phyloP scores from a whole-genome alignment of 2,329 filamentous ascomycete species.

The Cladosporium sp. region DNA sequence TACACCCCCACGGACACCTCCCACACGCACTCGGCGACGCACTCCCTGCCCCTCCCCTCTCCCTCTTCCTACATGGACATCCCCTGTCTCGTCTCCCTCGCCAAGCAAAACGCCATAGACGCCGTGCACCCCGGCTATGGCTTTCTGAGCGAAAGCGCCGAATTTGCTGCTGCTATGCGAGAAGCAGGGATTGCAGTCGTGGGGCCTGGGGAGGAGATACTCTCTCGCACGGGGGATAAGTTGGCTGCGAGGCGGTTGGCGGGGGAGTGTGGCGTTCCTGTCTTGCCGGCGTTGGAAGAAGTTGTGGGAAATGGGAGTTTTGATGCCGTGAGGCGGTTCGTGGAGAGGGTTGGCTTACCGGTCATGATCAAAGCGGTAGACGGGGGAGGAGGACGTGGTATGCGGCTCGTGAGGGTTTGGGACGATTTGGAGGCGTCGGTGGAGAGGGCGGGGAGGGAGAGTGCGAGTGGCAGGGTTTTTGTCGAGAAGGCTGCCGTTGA shows the following conservation, averaged over 20 bases:
- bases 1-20: conserved; percentile 53
- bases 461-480: conserved; percentile 55
- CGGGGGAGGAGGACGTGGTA: conserved; percentile 58
- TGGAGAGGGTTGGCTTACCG: conserved; percentile 50
- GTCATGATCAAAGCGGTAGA: conserved; percentile 64
- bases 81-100: conserved; percentile 44
- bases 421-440: conserved; percentile 44
- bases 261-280: conserved; percentile 48
- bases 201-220: conserved; percentile 54
- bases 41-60: conserved; percentile 49
- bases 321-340: conserved; percentile 53
- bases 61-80: conserved; percentile 53
- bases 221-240: conserved; percentile 55
- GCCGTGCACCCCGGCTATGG: conserved; percentile 58
- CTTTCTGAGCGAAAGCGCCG: conserved; percentile 56
- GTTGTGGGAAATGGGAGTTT: conserved; percentile 42
- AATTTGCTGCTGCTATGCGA: conserved; percentile 47
- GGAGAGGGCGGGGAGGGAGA: conserved; percentile 53
- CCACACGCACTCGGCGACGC: conserved; percentile 50
- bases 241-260: conserved; percentile 51
- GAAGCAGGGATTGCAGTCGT: conserved; percentile 48
- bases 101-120: conserved; percentile 49
- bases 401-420: conserved; percentile 48
- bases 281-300: conserved; percentile 44
- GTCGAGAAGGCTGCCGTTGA: conserved; percentile 60